Evolutionary conservation across 2,329 filamentous ascomycete genomes (phyloP).

Genomic region (Colletotrichum siamense): DNA sequence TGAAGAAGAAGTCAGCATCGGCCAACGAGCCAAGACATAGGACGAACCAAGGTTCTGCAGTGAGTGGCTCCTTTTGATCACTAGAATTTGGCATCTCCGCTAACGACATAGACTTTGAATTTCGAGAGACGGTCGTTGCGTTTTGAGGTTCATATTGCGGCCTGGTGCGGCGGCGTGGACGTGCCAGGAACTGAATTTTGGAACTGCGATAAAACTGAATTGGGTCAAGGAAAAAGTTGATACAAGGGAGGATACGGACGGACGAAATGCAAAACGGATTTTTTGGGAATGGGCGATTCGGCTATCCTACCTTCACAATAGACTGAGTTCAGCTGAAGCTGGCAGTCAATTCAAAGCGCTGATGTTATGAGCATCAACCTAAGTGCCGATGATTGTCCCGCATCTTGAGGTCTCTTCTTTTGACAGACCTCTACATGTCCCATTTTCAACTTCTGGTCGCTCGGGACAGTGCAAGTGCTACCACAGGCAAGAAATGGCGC

Average conservation of each 20-base stretch:
- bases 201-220: fast-evolving
- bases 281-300: neutral
- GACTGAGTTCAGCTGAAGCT: neutral
- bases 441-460: neutral
- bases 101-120: too few species aligned
- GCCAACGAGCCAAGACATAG: too few species aligned
- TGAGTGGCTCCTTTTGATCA: too few species aligned
- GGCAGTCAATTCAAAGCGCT: fast-evolving
- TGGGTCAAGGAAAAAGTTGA: fast-evolving
- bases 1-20: too few species aligned
- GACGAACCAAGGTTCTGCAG: too few species aligned
- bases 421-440: neutral
- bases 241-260: neutral
- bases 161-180: fast-evolving
- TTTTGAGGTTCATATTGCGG: too few species aligned
- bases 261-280: too few species aligned
- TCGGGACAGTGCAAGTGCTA: neutral
- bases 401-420: neutral
- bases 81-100: too few species aligned
- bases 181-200: neutral
- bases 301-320: neutral
- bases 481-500: fast-evolving
- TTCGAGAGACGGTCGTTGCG: too few species aligned
- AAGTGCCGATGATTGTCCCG: too few species aligned
- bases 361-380: neutral